Evolutionary conservation across 352 stramenopile genomes (phyloP), one percentile per base, ranked within the genome.

Genomic region (Pilasporangium apinafurcum): DNA sequence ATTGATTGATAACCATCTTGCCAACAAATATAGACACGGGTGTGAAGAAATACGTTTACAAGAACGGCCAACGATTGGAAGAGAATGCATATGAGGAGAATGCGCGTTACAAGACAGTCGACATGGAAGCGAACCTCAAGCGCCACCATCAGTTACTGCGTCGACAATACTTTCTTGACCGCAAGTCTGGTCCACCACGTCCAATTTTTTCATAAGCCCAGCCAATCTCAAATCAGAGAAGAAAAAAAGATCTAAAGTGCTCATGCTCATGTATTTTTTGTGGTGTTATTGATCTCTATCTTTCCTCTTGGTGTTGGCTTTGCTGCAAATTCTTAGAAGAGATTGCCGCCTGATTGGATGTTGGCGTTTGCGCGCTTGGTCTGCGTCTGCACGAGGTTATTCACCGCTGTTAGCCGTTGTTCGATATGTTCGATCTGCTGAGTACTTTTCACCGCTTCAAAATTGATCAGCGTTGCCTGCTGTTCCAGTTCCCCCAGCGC

Each of bases 141-240:
- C 77, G 75, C 46, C 82, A 94, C 59, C 65, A 82, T 37, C 67
- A 89, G 46, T 63, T 94, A 30, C 34, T 92, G 50, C 72, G 79
- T 35, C 77, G 82, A 30, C 82, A 94, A 61, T 58, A 94, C 61
- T 94, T 94, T 60, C 82, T 94, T 76, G 77, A 92, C 51, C 79
- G 82, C 49, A 76, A 78, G 44, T 72, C 58, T 44, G 58, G 53
- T 16, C 44, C 62, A 0, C 66, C 66, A 2, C 53, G 54, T 37
- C 53, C 66, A 18, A 68, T 74, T 47, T 74, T 78, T 42, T 74
- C 63, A 45, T 34, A 21, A 26, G 31, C 35, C 9, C 24, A 14
- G 2, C 36, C 26, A 27, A 14, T 43, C 45, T 38, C 14, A 48
- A 48, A 41, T 38, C 9, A 47, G 12, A 18, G 31, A 49, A 9